Percentiles rank a stretch among this genome's conserved stretches.
Evolutionary conservation across 1,284 basidiomycete genomes (phyloP).

Genomic region (Ceratobasidium sp.): DNA sequence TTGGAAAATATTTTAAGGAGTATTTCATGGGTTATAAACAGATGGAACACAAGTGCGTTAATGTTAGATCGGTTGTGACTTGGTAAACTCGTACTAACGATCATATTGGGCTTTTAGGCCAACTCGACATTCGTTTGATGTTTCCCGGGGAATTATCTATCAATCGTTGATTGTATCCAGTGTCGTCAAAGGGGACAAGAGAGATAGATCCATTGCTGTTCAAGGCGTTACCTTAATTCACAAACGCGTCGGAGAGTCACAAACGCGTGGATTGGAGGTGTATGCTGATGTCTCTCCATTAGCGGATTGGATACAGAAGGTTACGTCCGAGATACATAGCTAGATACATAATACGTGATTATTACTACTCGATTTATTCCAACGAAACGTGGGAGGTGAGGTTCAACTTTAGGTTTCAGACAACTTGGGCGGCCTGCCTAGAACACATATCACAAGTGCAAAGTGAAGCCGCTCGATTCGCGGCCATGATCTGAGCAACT

Average conservation of each 20-base stretch:
- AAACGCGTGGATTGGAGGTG: slow-evolving; percentile 21
- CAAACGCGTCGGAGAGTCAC: slow-evolving; percentile 12
- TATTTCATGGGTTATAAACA: slow-evolving; percentile 21
- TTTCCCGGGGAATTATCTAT: slow-evolving; percentile 19
- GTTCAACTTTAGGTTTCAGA: background rate
- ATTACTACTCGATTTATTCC: background rate
- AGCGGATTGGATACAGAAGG: slow-evolving; percentile 6
- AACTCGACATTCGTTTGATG: slow-evolving; percentile 27
- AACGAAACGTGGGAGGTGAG: background rate
- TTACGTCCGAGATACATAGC: background rate
- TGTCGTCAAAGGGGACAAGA: slow-evolving; percentile 1
- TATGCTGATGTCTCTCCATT: background rate
- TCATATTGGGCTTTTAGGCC: background rate
- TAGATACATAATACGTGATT: background rate
- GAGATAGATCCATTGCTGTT: background rate
- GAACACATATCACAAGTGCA: slow-evolving; percentile 1
- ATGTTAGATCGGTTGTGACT: background rate
- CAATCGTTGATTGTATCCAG: slow-evolving; percentile 1
- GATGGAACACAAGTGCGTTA: slow-evolving; percentile 14
- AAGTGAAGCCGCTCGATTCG: background rate
- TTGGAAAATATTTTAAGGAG: slow-evolving; percentile 11
- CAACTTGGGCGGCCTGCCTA: background rate
- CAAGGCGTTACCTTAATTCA: slow-evolving; percentile 7
- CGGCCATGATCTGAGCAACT: background rate
- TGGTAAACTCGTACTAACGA: background rate